Evolutionary conservation across 2,329 filamentous ascomycete species (phyloP).

Genomic region (Fusarium continuum): DNA sequence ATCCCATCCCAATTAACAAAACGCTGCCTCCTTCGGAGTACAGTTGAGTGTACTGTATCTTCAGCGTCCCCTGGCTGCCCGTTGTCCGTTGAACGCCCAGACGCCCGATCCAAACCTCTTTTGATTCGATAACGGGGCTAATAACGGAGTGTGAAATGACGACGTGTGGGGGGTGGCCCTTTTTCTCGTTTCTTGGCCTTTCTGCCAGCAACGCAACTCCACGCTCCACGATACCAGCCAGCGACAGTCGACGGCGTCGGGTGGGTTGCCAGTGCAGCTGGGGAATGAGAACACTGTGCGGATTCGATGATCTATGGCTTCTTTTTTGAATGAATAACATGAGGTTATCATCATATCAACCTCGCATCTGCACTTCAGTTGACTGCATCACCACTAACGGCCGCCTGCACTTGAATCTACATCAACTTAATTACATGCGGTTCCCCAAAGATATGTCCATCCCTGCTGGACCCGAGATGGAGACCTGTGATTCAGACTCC

Average conservation of each 20-base stretch:
- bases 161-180: slow-evolving; percentile 42
- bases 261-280: slow-evolving; percentile 44
- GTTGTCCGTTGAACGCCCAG: slow-evolving; percentile 40
- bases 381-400: background rate
- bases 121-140: slow-evolving; percentile 44
- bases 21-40: too few species aligned
- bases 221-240: slow-evolving; percentile 30
- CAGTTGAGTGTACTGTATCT: slow-evolving; percentile 10
- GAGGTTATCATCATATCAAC: slow-evolving; percentile 25
- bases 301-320: slow-evolving; percentile 13
- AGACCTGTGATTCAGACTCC: background rate
- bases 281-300: slow-evolving; percentile 36
- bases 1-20: background rate
- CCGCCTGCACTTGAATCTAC: background rate
- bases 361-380: background rate
- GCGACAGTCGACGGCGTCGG: slow-evolving; percentile 14
- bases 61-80: slow-evolving; percentile 26
- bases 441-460: background rate
- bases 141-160: slow-evolving; percentile 44
- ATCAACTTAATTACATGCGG: background rate
- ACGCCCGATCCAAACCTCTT: slow-evolving; percentile 33
- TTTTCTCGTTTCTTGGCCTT: slow-evolving; percentile 35
- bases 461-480: slow-evolving; percentile 9
- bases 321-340: background rate
- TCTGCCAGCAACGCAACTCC: slow-evolving; percentile 34